phyloP scores from a whole-genome alignment of 208 protist genomes.

The Crithidia sp. region DNA sequence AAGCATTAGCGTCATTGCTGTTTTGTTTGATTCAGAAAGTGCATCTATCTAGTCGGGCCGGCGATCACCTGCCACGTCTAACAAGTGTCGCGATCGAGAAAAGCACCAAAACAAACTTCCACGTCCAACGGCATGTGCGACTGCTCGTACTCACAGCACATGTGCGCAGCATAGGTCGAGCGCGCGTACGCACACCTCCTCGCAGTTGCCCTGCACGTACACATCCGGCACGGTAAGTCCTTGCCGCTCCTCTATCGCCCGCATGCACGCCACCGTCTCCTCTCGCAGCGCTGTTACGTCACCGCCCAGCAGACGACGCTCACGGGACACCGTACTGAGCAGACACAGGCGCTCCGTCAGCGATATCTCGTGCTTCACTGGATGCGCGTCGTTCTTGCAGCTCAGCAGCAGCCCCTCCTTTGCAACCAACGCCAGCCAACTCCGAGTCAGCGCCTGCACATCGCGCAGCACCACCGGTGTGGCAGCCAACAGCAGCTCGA shows the following conservation, averaged over 20 bases:
- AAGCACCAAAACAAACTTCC: too few relatives aligned
- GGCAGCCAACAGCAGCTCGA: conserved; percentile 27
- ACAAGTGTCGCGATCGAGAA: too few relatives aligned
- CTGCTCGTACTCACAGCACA: too few relatives aligned
- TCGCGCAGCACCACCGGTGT: neutral
- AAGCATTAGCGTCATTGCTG: too few relatives aligned
- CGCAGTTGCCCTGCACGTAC: conserved; percentile 22
- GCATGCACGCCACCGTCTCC: conserved; percentile 13
- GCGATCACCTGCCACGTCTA: too few relatives aligned
- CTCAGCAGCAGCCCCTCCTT: conserved; percentile 10
- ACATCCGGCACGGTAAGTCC: conserved; percentile 10
- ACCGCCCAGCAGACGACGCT: neutral
- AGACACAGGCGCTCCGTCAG: conserved; percentile 23
- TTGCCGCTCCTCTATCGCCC: conserved; percentile 10
- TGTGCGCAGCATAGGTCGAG: too few relatives aligned
- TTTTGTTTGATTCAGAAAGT: too few relatives aligned
- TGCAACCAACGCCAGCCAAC: conserved; percentile 22
- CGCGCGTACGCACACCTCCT: conserved; percentile 16
- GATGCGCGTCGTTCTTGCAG: neutral
- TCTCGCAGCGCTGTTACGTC: neutral
- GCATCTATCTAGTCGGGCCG: too few relatives aligned
- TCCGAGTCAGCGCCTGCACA: conserved; percentile 13
- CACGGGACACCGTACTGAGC: conserved; percentile 22
- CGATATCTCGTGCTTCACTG: neutral
- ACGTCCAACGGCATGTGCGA: too few relatives aligned